Percentiles rank a stretch among this genome's conserved stretches.
These are phyloP conservation scores for Adansonia digitata DNA, from an alignment of 345 rosid species.

Conservation along the genomic window DNA sequence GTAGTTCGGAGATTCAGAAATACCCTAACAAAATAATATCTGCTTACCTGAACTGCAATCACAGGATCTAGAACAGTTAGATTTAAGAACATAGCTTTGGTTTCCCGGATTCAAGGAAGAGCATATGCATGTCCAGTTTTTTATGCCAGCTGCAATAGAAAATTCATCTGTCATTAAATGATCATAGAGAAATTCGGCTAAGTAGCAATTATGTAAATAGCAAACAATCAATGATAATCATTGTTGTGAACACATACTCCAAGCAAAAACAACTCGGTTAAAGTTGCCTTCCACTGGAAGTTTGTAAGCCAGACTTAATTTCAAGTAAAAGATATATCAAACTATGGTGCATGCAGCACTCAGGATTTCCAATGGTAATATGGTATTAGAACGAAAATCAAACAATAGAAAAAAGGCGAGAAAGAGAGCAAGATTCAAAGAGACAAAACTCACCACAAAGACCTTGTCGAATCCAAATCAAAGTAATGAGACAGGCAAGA, in stretches of 20 bases:
- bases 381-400: background rate
- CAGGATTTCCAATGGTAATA: background rate
- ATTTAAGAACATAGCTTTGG: conserved; percentile 39
- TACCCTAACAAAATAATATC: conserved; percentile 6
- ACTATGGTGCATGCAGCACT: background rate
- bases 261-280: no score
- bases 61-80: conserved; percentile 79
- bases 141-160: conserved; percentile 37
- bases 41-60: conserved; percentile 67
- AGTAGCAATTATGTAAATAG: background rate
- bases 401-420: background rate
- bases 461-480: conserved; percentile 52
- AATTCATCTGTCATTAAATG: conserved; percentile 36
- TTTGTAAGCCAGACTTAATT: background rate
- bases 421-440: background rate
- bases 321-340: background rate
- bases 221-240: background rate
- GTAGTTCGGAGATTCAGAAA: background rate
- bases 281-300: background rate
- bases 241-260: no score
- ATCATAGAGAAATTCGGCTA: conserved; percentile 3
- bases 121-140: conserved; percentile 71
- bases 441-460: conserved; percentile 57
- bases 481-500: conserved; percentile 35
- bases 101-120: conserved; percentile 38